Evolutionary conservation across 495 filamentous ascomycete species (phyloP), one percentile per base, ranked within the genome.

Genomic region (Tuber calosporum): DNA sequence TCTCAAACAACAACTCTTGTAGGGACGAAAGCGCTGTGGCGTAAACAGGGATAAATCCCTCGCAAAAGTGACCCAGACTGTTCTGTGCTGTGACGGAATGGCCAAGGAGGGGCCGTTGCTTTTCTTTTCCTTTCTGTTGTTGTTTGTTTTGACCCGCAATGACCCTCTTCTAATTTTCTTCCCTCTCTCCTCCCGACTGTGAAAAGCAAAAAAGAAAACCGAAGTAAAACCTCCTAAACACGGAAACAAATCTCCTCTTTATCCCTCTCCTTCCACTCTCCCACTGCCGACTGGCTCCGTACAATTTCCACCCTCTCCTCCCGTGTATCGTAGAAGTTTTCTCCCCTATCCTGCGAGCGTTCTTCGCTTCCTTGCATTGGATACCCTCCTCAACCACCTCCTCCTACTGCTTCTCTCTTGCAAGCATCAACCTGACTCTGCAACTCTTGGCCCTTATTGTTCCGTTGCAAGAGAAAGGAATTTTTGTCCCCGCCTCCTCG

Each of bases 141-240:
- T 78, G 76, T 78, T 77, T 78, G 76, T 78, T 78, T 78, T 78
- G 76, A 40, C 74, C 68, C 70, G 41, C 41, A 77, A 69, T 58
- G 53, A 1, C 53, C 53, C 53, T 62, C 53, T 58, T 40, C 39
- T 11, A 40, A 40, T 40, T 40, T 11, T 40, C 30, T 62, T 34
- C 53, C 22, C 8, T 11, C n/a, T 53, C n/a, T 13, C 48, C 48
- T 66, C 67, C 37, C 40, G 36, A 58, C 20, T 37, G 42, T 13
- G 58, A 72, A 69, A 43, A 69, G 68, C 66, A 76, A 69, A 40
- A 70, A 48, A 58, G 70, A 67, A 76, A 74, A 15, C n/a, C n/a
- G 7, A 26, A 34, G 26, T 34, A 62, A 62, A 62, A 26, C 53
- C 53, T 19, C 30, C 26, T 26, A 15, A 34, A 62, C 11, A 17